Evolutionary conservation across 441 rosid genomes (phyloP).

Genomic region (Bocquillonia castaneifolia): DNA sequence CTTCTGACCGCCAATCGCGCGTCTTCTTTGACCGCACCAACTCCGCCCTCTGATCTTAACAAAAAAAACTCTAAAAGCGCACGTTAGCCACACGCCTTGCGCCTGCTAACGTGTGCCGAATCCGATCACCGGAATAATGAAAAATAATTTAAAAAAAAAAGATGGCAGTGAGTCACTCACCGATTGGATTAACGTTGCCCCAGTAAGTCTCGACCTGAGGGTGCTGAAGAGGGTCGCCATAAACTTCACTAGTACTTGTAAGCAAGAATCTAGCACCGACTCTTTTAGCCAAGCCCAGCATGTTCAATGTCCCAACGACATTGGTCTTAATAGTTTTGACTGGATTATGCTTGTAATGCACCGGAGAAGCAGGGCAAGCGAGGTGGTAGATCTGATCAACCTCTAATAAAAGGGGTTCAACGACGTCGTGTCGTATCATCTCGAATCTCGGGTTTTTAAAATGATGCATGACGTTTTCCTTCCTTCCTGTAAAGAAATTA

Average conservation of each 20-base stretch:
- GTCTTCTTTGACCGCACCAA: slow-evolving; percentile 1
- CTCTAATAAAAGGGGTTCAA: slow-evolving; percentile 73
- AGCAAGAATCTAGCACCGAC: slow-evolving; percentile 83
- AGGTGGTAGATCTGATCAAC: slow-evolving; percentile 97
- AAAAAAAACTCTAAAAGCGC: neutral
- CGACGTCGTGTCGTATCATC: slow-evolving; percentile 87
- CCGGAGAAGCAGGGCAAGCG: slow-evolving; percentile 95
- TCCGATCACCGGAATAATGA: slow-evolving; percentile 1
- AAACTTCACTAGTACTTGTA: slow-evolving; percentile 91
- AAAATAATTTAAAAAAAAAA: neutral
- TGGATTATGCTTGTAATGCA: slow-evolving; percentile 89
- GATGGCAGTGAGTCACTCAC: slow-evolving; percentile 25
- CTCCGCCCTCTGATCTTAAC: neutral
- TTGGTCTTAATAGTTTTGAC: slow-evolving; percentile 95
- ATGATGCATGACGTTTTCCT: slow-evolving; percentile 93
- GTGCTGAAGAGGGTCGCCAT: slow-evolving; percentile 92
- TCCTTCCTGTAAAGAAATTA: slow-evolving; percentile 86
- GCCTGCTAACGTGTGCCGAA: slow-evolving; percentile 22
- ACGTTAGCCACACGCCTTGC: neutral
- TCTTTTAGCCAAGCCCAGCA: slow-evolving; percentile 84
- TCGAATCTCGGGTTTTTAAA: slow-evolving; percentile 85
- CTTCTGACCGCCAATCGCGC: slow-evolving; percentile 19
- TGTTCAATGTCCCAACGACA: slow-evolving; percentile 86
- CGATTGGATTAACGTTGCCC: slow-evolving; percentile 98
- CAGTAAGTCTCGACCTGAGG: slow-evolving; percentile 97